Evolutionary conservation across 2,329 filamentous ascomycete species (phyloP), one percentile per base, ranked within the genome.

Genomic region (Fusarium humuli): DNA sequence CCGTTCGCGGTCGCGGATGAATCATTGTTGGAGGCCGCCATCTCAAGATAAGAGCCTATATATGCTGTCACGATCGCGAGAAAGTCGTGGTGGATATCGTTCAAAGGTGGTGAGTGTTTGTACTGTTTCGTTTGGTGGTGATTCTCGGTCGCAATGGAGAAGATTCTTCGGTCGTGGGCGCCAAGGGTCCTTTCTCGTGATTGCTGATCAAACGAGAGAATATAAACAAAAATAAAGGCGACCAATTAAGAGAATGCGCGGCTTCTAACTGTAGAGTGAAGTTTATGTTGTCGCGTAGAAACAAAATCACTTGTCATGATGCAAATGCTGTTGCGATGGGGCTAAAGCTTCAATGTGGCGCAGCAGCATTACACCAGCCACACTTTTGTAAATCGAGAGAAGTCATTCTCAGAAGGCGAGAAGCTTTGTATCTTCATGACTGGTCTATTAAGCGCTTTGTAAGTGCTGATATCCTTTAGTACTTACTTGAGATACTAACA

Each of bases 271-370:
- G 12, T 0, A 37, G 23, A 10, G 18, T 14, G 9, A 46, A 12
- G 25, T 25, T 49, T 14, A 53, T 22, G 40, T 34, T 25, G 34
- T 47, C 46, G 25, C 42, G 52, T 46, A 16, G 30, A 34, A 10
- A 54, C 49, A 14, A 46, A 61, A 62, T 67, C 50, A 55, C 44
- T 62, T 69, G 58, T 54, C 49, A 66, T 64, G 42, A 66, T 58
- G 29, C 45, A 30, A 52, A 48, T 45, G 25, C 55, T 44, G 22
- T 60, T 68, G 42, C 62, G 65, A 65, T 41, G 56, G 70, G 66
- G 69, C 70, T 64, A 65, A n/a, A 54, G 45, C 55, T 53, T 41
- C 10, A 27, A 7, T 65, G 70, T 71, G 67, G 68, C 61, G 48
- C 40, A 34, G n/a, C 34, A 37, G 1, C 2, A 4, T 1, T 0